Conservation (phyloP, 164 flowering plant species). For the Magnolia sinica region DNA sequence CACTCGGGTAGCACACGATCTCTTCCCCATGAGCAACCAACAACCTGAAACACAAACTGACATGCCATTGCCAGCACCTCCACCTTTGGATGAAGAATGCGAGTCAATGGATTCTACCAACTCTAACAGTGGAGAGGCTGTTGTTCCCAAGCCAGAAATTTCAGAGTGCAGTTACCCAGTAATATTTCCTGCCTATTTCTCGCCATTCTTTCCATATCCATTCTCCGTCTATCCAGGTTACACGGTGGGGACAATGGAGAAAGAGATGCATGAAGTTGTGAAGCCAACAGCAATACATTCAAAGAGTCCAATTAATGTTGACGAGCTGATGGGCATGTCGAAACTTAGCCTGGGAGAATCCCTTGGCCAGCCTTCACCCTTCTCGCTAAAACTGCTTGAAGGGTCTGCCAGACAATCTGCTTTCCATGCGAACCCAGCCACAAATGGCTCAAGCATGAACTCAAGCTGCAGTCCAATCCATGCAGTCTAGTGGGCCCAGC, state of each 20-base stretch:
- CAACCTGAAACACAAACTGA: constrained; percentile 41
- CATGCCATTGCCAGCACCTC: constrained; percentile 34
- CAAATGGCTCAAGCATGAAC: constrained; percentile 42
- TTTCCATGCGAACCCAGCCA: constrained; percentile 56
- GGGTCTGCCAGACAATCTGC: constrained; percentile 77
- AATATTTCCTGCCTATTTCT: constrained; percentile 57
- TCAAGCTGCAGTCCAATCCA: constrained; percentile 49
- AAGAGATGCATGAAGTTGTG: constrained; percentile 62
- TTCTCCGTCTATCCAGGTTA: constrained; percentile 53
- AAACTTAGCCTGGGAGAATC: constrained; percentile 71
- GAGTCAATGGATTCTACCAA: constrained; percentile 85
- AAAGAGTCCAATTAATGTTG: constrained; percentile 79
- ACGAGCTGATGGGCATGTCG: constrained; percentile 80
- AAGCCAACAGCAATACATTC: constrained; percentile 80
- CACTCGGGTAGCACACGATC: constrained; percentile 40
- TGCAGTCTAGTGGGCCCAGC: constrained; percentile 32
- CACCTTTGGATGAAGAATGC: constrained; percentile 61
- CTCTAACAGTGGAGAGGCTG: constrained; percentile 51
- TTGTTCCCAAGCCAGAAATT: constrained; percentile 36
- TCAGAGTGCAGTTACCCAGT: constrained; percentile 50
- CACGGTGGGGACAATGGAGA: constrained; percentile 29
- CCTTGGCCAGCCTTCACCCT: constrained; percentile 42
- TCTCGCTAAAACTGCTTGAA: constrained; percentile 51
- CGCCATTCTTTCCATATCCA: constrained; percentile 59
- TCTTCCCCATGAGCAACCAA: constrained; percentile 31